Conservation (phyloP, 352 stramenopile genomes). For the Phytopythium chamaehyphon region DNA sequence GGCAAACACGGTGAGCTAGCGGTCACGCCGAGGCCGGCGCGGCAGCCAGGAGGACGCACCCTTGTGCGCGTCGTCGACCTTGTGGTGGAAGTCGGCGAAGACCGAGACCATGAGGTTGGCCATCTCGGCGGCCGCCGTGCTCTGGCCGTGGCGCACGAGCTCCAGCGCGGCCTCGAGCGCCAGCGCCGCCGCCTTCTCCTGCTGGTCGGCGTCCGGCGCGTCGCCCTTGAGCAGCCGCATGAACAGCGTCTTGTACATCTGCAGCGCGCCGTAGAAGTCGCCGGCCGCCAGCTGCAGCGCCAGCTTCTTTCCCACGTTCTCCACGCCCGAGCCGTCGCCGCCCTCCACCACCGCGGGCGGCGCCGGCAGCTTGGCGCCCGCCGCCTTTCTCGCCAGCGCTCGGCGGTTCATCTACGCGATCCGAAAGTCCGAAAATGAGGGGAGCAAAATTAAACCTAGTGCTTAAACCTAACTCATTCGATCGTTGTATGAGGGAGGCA, state of each 20-base stretch:
- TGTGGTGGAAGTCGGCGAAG: conserved; percentile 62
- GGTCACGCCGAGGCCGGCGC: neutral
- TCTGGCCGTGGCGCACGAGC: conserved; percentile 71
- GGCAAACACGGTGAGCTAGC: neutral
- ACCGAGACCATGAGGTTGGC: conserved; percentile 71
- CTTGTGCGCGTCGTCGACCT: conserved; percentile 72
- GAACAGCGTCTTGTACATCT: conserved; percentile 91
- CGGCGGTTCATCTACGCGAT: conserved; percentile 63
- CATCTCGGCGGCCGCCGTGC: conserved; percentile 78
- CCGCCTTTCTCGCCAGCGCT: conserved; percentile 60
- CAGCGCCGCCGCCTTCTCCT: conserved; percentile 60
- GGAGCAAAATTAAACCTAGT: no score
- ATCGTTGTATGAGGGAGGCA: neutral
- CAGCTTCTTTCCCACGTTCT: conserved; percentile 79
- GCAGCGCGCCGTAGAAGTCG: conserved; percentile 84
- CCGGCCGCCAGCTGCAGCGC: conserved; percentile 63
- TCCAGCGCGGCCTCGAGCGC: conserved; percentile 60
- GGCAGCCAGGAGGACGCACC: no score
- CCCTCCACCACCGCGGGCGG: conserved; percentile 12
- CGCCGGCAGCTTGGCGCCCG: conserved; percentile 33
- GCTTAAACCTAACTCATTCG: neutral
- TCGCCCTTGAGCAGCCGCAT: conserved; percentile 83
- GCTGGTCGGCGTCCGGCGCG: conserved; percentile 36
- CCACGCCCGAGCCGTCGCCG: conserved; percentile 46
- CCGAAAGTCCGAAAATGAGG: neutral